Base-by-base conservation (phyloP, 345 rosid genomes). In the Excoecaria agallocha region DNA sequence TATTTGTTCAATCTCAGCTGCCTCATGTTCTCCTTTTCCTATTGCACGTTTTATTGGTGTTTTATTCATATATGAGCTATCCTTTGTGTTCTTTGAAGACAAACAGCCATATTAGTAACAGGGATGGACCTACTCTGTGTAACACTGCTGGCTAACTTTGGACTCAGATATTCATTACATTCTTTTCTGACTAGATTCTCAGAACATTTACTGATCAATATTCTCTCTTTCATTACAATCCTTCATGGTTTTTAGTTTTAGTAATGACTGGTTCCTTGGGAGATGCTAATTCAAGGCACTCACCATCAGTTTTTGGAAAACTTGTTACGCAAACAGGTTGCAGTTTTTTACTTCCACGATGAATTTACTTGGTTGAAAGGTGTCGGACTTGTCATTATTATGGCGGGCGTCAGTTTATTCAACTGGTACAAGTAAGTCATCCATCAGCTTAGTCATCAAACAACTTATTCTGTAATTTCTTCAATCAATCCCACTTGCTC, bases 391-490 rank as follows among this genome's bases (percentile, higher is more conserved):
- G 25, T 86, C 75, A 87, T 86, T 39, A 95, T 95, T 58, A 91
- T 95, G 92, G 59, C 86, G 68, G 98, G 98, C 51, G 98, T 95
- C 76, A 77, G 97, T 84, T 86, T 95, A 73, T 95, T 93, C 88
- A 95, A 95, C 77, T 93, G 93, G 98, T 95, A 87, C 96, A 95
- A 93, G 99, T 95, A 90, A 93, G 99, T 91, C 43, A 66, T 54
- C 16, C 10, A 16, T 69, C 75, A 70, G 17, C 52, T 5, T 70
- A 20, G 66, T 43, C 59, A 48, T 63, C 54, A 64, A 46, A 51
- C 24, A 22, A 7, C 6, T 25, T 46, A 63, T 24, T 49, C n/a
- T 8, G 9, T 50, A 12, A 60, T 9, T 38, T 13, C 8, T 16
- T 56, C 13, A 16, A 39, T 25, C 6, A 6, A 13, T 52, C n/a